Conservation (phyloP, 257 asterid species). For the Asclepias syriaca region DNA sequence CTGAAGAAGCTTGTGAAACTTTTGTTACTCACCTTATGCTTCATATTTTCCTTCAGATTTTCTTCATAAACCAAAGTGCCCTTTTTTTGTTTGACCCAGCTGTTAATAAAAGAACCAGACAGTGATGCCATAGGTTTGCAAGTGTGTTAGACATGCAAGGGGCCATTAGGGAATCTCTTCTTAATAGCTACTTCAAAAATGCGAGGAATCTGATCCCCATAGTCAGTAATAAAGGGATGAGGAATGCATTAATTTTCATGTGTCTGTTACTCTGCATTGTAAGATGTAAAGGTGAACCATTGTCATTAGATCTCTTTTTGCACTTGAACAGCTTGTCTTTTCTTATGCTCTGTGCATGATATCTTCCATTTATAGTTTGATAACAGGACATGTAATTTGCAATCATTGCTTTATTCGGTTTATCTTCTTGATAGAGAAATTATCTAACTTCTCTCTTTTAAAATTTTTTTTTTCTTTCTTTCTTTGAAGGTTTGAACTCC, state of each 20-base stretch:
- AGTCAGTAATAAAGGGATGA: not conserved
- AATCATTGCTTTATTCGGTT: not conserved
- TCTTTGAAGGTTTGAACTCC: conserved; percentile 27
- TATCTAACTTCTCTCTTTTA: not conserved
- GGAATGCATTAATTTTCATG: not conserved
- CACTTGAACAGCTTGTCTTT: not conserved
- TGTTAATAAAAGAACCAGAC: not conserved
- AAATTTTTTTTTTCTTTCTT: conserved; percentile 1
- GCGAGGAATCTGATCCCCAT: not conserved
- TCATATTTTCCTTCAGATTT: not conserved
- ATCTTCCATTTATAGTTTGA: not conserved
- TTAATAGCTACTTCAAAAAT: not conserved
- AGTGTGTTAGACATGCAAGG: not conserved
- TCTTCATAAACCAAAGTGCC: not conserved
- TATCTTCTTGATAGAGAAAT: not conserved
- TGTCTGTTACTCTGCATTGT: not conserved
- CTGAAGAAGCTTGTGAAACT: not conserved
- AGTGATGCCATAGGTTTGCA: not conserved
- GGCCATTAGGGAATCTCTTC: not conserved
- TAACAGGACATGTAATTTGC: not conserved
- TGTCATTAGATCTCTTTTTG: not conserved
- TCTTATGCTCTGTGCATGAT: not conserved
- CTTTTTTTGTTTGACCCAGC: not conserved
- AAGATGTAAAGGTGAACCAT: not conserved
- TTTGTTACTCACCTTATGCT: not conserved